These are phyloP conservation scores for Rhizophagus sp. DNA, from an alignment of 192 early-diverging fungal genomes.

Conservation along the genomic window DNA sequence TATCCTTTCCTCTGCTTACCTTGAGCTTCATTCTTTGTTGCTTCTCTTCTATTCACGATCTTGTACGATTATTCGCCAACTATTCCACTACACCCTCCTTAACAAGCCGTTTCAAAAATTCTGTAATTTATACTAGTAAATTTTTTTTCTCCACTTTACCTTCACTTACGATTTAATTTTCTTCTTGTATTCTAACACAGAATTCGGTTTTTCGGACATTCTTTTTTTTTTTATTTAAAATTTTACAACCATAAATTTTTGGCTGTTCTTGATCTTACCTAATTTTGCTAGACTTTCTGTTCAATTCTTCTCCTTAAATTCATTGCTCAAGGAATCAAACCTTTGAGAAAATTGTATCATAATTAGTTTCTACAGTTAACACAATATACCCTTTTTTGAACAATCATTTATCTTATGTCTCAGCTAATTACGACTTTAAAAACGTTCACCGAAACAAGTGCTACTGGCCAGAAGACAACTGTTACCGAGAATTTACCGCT, in stretches of 20 bases:
- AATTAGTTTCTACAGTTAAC: neutral
- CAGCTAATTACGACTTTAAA: neutral
- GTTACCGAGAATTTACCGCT: neutral
- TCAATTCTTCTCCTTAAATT: neutral
- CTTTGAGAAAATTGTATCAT: neutral
- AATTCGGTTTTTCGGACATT: neutral
- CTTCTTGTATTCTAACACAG: neutral
- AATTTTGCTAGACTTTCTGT: neutral
- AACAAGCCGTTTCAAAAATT: neutral
- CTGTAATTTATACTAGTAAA: neutral
- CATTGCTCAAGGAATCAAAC: neutral
- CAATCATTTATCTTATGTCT: neutral
- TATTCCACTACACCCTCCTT: neutral
- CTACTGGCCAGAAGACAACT: neutral
- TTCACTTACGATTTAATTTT: neutral
- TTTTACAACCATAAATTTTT: neutral
- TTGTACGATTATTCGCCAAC: neutral
- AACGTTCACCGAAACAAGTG: neutral
- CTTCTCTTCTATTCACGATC: constrained; percentile 8
- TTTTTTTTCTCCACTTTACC: neutral
- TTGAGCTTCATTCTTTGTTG: constrained; percentile 10
- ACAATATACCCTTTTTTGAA: neutral
- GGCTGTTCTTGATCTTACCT: neutral
- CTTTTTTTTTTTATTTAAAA: constrained; percentile 1
- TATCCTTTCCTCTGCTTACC: constrained; percentile 7